Evolutionary conservation across 805 yeast species (phyloP).

Genomic region (Myxozyma mucilagina): DNA sequence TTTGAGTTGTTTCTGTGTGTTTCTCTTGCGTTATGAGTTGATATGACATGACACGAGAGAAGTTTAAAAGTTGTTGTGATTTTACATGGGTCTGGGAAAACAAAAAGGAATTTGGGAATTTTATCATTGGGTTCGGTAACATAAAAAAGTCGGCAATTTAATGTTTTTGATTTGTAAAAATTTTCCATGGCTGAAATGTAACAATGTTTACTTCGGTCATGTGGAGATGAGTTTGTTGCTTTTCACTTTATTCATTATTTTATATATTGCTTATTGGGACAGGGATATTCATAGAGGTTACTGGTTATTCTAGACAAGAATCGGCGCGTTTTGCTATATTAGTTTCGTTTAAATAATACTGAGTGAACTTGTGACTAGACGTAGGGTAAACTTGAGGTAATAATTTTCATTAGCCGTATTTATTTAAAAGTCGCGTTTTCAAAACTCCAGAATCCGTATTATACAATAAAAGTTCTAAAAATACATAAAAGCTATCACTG

Average conservation of each 20-base stretch:
- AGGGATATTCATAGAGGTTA: constrained; percentile 23
- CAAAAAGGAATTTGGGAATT: constrained; percentile 19
- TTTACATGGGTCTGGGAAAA: constrained; percentile 19
- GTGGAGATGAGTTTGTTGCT: background rate
- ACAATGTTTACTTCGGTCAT: background rate
- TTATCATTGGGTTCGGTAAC: constrained; percentile 12
- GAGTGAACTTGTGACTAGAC: background rate
- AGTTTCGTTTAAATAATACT: background rate
- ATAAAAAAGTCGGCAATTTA: constrained; percentile 8
- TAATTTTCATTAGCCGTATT: too few relatives aligned
- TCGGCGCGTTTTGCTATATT: constrained; percentile 18
- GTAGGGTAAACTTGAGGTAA: background rate
- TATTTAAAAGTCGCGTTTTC: too few relatives aligned
- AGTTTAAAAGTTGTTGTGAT: constrained; percentile 17
- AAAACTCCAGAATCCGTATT: background rate
- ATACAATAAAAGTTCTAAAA: background rate
- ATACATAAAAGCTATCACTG: background rate
- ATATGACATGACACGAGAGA: constrained; percentile 3
- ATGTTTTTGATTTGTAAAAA: background rate
- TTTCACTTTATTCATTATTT: constrained; percentile 1
- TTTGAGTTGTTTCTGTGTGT: constrained; percentile 2
- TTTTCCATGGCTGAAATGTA: background rate
- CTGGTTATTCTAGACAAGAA: constrained; percentile 22
- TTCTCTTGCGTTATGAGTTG: background rate
- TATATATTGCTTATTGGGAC: constrained; percentile 16